Conservation (phyloP, 805 yeast genomes). For the Ogataea polymorpha region DNA sequence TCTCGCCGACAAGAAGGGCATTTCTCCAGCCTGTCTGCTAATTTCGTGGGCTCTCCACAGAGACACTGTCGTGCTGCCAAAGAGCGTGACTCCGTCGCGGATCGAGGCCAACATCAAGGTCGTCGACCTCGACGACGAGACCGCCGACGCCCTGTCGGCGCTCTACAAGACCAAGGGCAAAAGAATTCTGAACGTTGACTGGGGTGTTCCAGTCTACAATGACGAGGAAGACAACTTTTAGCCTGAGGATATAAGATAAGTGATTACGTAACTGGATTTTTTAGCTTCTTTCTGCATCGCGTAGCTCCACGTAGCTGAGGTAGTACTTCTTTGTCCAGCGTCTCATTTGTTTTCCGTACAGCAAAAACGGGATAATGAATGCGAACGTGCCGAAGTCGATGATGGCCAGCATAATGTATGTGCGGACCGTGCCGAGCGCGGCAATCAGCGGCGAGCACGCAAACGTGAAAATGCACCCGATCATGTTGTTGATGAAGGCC, state of each 20-base stretch:
- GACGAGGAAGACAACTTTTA: slow-evolving; percentile 14
- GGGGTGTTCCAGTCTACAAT: slow-evolving; percentile 24
- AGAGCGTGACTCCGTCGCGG: slow-evolving; percentile 44
- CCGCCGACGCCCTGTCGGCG: slow-evolving; percentile 23
- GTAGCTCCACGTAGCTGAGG: slow-evolving; percentile 47
- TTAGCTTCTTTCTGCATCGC: slow-evolving; percentile 38
- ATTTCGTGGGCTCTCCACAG: slow-evolving; percentile 60
- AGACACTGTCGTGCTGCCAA: slow-evolving; percentile 52
- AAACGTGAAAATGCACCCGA: slow-evolving; percentile 66
- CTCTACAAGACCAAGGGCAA: slow-evolving; percentile 11
- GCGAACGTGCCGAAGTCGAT: slow-evolving; percentile 54
- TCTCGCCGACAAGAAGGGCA: slow-evolving; percentile 42
- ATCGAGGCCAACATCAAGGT: slow-evolving; percentile 38
- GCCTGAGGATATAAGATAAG: neutral
- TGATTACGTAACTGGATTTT: too few species aligned
- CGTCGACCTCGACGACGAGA: slow-evolving; percentile 35
- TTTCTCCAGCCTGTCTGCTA: slow-evolving; percentile 48
- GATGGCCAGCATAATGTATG: slow-evolving; percentile 59
- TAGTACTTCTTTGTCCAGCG: slow-evolving; percentile 57
- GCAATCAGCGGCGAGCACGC: slow-evolving; percentile 60
- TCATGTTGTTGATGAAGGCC: slow-evolving; percentile 57
- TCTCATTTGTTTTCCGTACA: slow-evolving; percentile 35
- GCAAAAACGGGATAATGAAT: slow-evolving; percentile 45
- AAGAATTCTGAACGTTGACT: slow-evolving; percentile 17
- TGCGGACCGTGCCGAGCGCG: slow-evolving; percentile 53